Percentiles rank a stretch among this genome's conserved stretches.
phyloP scores from a whole-genome alignment of 805 yeast genomes.

The Yamadazyma phyllophila region DNA sequence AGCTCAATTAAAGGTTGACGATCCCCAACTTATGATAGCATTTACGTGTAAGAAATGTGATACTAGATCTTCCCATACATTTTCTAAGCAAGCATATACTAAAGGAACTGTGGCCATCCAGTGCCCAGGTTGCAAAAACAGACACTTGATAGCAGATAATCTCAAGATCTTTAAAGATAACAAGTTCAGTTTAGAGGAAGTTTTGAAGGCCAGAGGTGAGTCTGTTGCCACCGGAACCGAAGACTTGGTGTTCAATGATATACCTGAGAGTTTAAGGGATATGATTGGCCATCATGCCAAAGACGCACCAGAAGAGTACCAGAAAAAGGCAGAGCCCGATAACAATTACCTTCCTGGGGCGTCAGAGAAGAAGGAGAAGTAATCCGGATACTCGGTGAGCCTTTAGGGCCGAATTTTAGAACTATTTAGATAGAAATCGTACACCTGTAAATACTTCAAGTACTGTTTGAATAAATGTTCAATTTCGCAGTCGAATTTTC shows the following conservation, averaged over 20 bases:
- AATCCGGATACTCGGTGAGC: no score
- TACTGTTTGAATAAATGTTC: no score
- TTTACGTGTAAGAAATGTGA: conserved; percentile 90
- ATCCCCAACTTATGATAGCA: conserved; percentile 81
- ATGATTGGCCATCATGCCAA: conserved; percentile 65
- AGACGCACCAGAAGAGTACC: conserved; percentile 55
- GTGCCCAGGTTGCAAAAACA: conserved; percentile 86
- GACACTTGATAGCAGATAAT: conserved; percentile 86
- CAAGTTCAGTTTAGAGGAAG: conserved; percentile 74
- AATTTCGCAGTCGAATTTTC: no score
- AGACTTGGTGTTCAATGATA: conserved; percentile 68
- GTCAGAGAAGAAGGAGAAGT: background rate
- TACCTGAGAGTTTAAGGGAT: conserved; percentile 53
- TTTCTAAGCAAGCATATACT: conserved; percentile 88
- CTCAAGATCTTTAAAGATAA: conserved; percentile 74
- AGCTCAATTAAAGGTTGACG: conserved; percentile 51
- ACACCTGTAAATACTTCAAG: no score
- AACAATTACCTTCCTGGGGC: conserved; percentile 11
- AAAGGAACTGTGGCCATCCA: conserved; percentile 83
- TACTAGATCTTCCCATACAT: conserved; percentile 81
- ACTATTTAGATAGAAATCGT: no score
- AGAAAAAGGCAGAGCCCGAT: conserved; percentile 3
- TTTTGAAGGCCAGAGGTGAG: conserved; percentile 74
- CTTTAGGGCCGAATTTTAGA: no score
- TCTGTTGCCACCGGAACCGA: conserved; percentile 59